Evolutionary conservation across 179 eudicot species (phyloP).

Genomic region (Pouteria campechiana): DNA sequence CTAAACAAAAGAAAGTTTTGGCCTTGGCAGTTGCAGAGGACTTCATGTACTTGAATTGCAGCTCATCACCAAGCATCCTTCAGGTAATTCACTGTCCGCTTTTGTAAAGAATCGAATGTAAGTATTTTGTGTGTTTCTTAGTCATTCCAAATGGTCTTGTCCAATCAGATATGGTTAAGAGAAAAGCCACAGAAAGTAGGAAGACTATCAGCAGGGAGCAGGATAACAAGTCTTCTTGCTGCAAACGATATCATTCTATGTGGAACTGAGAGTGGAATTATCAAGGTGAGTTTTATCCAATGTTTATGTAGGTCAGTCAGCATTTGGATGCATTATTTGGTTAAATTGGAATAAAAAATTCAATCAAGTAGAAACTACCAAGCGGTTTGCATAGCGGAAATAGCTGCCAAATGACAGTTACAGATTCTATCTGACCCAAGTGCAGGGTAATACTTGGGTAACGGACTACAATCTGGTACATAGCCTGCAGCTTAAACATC

Average conservation of each 20-base stretch:
- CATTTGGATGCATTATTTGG: too few relatives aligned
- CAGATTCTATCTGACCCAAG: too few relatives aligned
- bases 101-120: too few relatives aligned
- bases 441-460: too few relatives aligned
- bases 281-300: constrained; percentile 39
- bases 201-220: constrained; percentile 59
- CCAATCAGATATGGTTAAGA: constrained; percentile 44
- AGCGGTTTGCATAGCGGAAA: too few relatives aligned
- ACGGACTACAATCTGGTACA: too few relatives aligned
- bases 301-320: too few relatives aligned
- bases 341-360: too few relatives aligned
- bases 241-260: constrained; percentile 47
- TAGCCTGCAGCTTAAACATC: too few relatives aligned
- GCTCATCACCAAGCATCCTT: constrained; percentile 25
- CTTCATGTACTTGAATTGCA: constrained; percentile 41
- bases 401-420: too few relatives aligned
- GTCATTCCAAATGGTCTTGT: not conserved
- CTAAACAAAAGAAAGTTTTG: constrained; percentile 22
- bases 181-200: constrained; percentile 50
- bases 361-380: too few relatives aligned
- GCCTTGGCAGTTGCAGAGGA: constrained; percentile 55
- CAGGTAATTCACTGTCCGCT: constrained; percentile 43
- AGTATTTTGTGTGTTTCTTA: too few relatives aligned
- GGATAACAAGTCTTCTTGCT: constrained; percentile 42
- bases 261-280: constrained; percentile 44